A percentile compares a stretch with the other conserved stretches of the same genome.
These are phyloP conservation scores for Trichoderma arundinaceum DNA, from an alignment of 2,329 filamentous ascomycete species.

Conservation along the genomic window DNA sequence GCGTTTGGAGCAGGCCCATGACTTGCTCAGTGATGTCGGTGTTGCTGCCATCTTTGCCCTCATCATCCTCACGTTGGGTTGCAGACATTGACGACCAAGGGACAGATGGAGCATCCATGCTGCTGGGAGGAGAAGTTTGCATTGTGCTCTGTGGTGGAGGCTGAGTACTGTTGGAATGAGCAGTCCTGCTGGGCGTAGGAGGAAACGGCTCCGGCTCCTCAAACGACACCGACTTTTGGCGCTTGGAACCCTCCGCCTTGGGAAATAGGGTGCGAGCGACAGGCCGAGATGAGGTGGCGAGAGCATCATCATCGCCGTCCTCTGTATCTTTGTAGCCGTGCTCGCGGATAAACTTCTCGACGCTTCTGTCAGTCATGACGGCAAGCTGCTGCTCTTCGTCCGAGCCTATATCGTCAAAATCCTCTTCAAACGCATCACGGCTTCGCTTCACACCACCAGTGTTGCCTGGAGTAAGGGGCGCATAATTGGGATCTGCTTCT, in stretches of 20 bases:
- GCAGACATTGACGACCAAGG: slow-evolving; percentile 27
- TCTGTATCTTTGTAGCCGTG: slow-evolving; percentile 34
- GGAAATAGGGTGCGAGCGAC: slow-evolving; percentile 48
- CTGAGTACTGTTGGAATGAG: neutral
- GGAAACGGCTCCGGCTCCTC: slow-evolving; percentile 36
- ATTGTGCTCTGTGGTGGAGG: slow-evolving; percentile 15
- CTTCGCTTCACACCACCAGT: slow-evolving; percentile 40
- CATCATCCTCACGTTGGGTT: slow-evolving; percentile 27
- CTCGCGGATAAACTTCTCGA: slow-evolving; percentile 36
- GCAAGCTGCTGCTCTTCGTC: slow-evolving; percentile 50
- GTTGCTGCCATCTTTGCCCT: slow-evolving; percentile 29
- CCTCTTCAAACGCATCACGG: slow-evolving; percentile 38
- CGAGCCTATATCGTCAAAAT: slow-evolving; percentile 45
- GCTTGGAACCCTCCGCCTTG: slow-evolving; percentile 38
- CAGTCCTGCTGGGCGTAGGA: slow-evolving; percentile 33
- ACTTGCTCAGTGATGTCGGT: slow-evolving; percentile 54
- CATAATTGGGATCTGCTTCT: neutral
- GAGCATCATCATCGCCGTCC: slow-evolving; percentile 36
- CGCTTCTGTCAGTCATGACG: slow-evolving; percentile 46
- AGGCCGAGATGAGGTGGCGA: slow-evolving; percentile 43
- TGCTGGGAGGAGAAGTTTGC: slow-evolving; percentile 14
- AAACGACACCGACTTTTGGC: slow-evolving; percentile 44
- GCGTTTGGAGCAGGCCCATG: slow-evolving; percentile 54
- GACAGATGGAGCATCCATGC: neutral
- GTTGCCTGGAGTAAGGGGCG: slow-evolving; percentile 23